Percentiles rank a stretch among this genome's conserved stretches.
Evolutionary conservation across 495 filamentous ascomycete species (phyloP).

Genomic region (Penicillium turbatum): DNA sequence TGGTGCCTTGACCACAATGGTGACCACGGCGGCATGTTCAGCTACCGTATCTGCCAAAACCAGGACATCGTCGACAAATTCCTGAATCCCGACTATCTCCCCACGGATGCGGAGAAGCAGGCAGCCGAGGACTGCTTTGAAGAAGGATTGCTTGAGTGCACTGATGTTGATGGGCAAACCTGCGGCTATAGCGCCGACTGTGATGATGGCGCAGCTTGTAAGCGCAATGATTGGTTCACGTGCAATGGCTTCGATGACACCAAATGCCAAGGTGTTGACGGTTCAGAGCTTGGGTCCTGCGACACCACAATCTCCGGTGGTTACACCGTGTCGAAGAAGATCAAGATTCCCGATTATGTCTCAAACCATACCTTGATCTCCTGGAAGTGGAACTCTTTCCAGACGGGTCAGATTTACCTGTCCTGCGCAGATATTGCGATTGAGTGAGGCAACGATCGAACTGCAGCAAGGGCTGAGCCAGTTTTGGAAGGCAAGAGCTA

Average conservation of each 20-base stretch:
- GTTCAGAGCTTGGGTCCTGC: slow-evolving; percentile 40
- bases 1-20: slow-evolving; percentile 59
- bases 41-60: slow-evolving; percentile 53
- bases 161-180: slow-evolving; percentile 47
- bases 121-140: slow-evolving; percentile 52
- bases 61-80: slow-evolving; percentile 50
- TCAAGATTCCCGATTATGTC: slow-evolving; percentile 44
- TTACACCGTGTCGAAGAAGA: slow-evolving; percentile 52
- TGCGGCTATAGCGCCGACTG: slow-evolving; percentile 54
- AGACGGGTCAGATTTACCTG: slow-evolving; percentile 54
- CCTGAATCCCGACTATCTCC: slow-evolving; percentile 44
- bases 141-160: slow-evolving; percentile 46
- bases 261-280: slow-evolving; percentile 50
- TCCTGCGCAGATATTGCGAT: slow-evolving; percentile 54
- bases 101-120: slow-evolving; percentile 52
- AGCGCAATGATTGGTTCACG: slow-evolving; percentile 56
- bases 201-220: slow-evolving; percentile 41
- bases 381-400: slow-evolving; percentile 55
- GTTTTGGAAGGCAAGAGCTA: too few species aligned
- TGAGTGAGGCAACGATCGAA: background rate
- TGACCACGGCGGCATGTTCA: slow-evolving; percentile 58
- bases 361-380: slow-evolving; percentile 49
- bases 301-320: slow-evolving; percentile 50
- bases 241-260: slow-evolving; percentile 44
- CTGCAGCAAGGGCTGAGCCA: too few species aligned